Percentiles rank a stretch among this genome's conserved stretches.
These are phyloP conservation scores for Schizonepeta tenuifolia DNA, from an alignment of 257 asterid genomes.

Conservation along the genomic window DNA sequence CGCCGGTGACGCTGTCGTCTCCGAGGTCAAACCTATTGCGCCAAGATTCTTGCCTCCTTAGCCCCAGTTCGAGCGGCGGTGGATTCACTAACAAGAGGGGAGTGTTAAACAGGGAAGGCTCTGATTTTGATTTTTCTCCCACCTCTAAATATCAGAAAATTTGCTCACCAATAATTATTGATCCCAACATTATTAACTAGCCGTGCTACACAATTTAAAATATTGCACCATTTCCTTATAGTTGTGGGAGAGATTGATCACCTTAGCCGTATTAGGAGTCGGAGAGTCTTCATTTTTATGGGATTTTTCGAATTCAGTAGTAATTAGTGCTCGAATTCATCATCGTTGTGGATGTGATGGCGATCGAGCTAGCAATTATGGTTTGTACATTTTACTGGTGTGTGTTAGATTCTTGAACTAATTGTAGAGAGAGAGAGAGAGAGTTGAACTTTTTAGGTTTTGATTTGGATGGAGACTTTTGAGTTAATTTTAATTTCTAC, in stretches of 20 bases:
- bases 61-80: slow-evolving; percentile 45
- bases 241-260: slow-evolving; percentile 4
- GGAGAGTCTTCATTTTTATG: not conserved
- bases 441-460: slow-evolving; percentile 50
- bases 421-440: slow-evolving; percentile 42
- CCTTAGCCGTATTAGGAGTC: not conserved
- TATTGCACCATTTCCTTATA: slow-evolving; percentile 41
- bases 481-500: slow-evolving; percentile 33
- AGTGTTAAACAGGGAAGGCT: slow-evolving; percentile 31
- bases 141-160: slow-evolving; percentile 65
- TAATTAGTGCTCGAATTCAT: not conserved
- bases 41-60: slow-evolving; percentile 54
- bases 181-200: slow-evolving; percentile 43
- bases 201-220: not conserved
- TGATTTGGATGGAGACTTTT: slow-evolving; percentile 52
- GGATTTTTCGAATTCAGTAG: slow-evolving; percentile 7
- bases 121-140: slow-evolving; percentile 59
- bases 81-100: slow-evolving; percentile 62
- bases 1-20: slow-evolving; percentile 78
- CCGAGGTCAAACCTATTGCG: slow-evolving; percentile 39
- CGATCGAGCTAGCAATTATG: slow-evolving; percentile 35
- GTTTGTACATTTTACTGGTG: slow-evolving; percentile 58
- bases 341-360: slow-evolving; percentile 47
- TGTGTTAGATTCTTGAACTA: slow-evolving; percentile 63
- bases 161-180: slow-evolving; percentile 76